Evolutionary conservation across 1,284 basidiomycete species (phyloP).

Genomic region (Violaceomyces palustris): DNA sequence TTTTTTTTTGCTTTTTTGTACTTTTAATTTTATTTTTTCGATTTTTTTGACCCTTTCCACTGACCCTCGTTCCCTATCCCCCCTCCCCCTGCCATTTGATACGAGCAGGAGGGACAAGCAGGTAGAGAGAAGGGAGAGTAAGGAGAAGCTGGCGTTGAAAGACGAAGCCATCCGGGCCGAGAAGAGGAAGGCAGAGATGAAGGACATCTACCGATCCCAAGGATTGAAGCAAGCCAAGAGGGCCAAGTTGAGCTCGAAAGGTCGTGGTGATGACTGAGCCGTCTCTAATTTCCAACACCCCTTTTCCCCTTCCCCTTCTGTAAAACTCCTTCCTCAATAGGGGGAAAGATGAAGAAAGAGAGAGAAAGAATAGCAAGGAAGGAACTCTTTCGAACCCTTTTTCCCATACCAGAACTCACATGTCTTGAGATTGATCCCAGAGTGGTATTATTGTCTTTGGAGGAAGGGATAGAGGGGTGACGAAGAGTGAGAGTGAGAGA

Average conservation of each 20-base stretch:
- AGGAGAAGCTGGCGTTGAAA: constrained; percentile 21
- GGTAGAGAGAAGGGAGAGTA: constrained; percentile 15
- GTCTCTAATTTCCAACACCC: no score
- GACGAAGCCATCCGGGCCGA: constrained; percentile 19
- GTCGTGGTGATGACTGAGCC: background rate
- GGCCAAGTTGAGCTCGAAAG: constrained; percentile 13
- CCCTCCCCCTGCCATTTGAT: no score
- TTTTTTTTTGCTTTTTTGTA: background rate
- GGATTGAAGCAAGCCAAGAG: constrained; percentile 44
- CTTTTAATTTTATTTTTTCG: background rate
- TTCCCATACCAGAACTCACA: no score
- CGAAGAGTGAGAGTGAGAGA: no score
- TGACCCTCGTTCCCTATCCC: background rate
- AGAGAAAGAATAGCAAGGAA: no score
- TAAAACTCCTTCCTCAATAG: no score
- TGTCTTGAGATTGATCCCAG: no score
- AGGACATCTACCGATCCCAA: constrained; percentile 37
- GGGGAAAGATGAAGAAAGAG: no score
- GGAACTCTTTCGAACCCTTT: no score
- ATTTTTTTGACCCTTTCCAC: background rate
- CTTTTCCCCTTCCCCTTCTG: no score
- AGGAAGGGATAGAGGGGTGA: no score
- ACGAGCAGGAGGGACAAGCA: constrained; percentile 21
- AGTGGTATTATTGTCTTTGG: no score
- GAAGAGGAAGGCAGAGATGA: constrained; percentile 47